Conservation (phyloP, 305 asterid genomes). For the Solanum aculeatissimum region DNA sequence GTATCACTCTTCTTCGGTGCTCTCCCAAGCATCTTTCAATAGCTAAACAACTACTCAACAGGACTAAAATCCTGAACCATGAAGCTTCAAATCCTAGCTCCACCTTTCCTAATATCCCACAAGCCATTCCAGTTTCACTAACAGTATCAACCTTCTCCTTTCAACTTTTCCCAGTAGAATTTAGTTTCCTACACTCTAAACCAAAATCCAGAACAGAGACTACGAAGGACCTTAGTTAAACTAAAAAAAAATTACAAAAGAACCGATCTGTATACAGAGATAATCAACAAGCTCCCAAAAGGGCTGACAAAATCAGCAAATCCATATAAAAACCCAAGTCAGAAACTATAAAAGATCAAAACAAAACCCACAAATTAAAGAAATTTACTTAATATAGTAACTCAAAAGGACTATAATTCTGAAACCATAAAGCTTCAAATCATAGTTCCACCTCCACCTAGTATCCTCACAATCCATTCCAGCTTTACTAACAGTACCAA, state of each 20-base stretch:
- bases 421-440: background rate
- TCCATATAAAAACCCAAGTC: background rate
- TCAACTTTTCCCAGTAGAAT: background rate
- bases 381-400: background rate
- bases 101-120: background rate
- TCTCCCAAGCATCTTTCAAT: too few relatives aligned
- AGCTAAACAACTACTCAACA: too few relatives aligned
- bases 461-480: background rate
- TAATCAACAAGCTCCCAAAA: background rate
- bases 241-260: background rate
- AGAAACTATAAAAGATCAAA: background rate
- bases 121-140: background rate
- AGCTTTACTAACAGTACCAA: background rate
- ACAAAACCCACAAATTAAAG: background rate
- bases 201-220: background rate
- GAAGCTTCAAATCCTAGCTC: background rate
- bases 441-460: background rate
- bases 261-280: background rate
- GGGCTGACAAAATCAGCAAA: background rate
- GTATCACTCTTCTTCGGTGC: too few relatives aligned
- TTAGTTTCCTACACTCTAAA: background rate
- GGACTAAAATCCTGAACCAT: background rate
- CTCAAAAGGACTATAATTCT: background rate
- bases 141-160: background rate
- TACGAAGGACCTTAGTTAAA: too few relatives aligned